A percentile compares a stretch with the other conserved stretches of the same genome.
Evolutionary conservation across 495 filamentous ascomycete genomes (phyloP).

Genomic region (Emericellopsis terricola): DNA sequence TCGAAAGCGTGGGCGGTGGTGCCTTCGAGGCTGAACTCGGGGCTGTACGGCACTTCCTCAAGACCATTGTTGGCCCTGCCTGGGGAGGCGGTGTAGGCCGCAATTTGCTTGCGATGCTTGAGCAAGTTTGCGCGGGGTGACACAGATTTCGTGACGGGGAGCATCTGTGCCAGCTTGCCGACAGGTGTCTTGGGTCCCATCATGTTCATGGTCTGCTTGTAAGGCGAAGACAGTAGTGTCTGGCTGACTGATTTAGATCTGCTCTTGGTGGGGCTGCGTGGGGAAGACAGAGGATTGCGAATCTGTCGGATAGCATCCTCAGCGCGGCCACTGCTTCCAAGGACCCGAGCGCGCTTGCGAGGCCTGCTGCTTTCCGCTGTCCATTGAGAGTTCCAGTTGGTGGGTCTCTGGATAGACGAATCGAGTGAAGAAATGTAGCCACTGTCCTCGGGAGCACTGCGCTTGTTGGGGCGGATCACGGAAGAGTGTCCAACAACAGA

Average conservation of each 20-base stretch:
- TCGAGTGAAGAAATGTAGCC: slow-evolving; percentile 97
- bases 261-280: slow-evolving; percentile 72
- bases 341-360: slow-evolving; percentile 45
- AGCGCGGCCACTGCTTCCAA: slow-evolving; percentile 62
- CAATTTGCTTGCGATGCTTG: slow-evolving; percentile 72
- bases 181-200: slow-evolving; percentile 71
- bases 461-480: slow-evolving; percentile 40
- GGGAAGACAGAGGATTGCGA: slow-evolving; percentile 62
- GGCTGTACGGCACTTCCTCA: slow-evolving; percentile 70
- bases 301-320: slow-evolving; percentile 94
- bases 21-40: slow-evolving; percentile 47
- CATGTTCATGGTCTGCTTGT: slow-evolving; percentile 35
- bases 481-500: slow-evolving; percentile 36
- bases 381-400: too few species aligned
- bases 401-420: slow-evolving; percentile 68
- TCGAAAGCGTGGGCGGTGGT: slow-evolving; percentile 37
- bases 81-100: too few species aligned
- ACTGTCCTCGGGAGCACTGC: slow-evolving; percentile 79
- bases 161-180: too few species aligned
- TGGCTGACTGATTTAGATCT: slow-evolving; percentile 25
- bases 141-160: too few species aligned
- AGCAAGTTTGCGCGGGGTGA: slow-evolving; percentile 92
- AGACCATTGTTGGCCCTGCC: too few species aligned
- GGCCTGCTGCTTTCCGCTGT: too few species aligned
- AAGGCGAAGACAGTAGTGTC: slow-evolving; percentile 40